Evolutionary conservation across 208 protist species (phyloP).

Genomic region (Trypanosomatidae sp.): DNA sequence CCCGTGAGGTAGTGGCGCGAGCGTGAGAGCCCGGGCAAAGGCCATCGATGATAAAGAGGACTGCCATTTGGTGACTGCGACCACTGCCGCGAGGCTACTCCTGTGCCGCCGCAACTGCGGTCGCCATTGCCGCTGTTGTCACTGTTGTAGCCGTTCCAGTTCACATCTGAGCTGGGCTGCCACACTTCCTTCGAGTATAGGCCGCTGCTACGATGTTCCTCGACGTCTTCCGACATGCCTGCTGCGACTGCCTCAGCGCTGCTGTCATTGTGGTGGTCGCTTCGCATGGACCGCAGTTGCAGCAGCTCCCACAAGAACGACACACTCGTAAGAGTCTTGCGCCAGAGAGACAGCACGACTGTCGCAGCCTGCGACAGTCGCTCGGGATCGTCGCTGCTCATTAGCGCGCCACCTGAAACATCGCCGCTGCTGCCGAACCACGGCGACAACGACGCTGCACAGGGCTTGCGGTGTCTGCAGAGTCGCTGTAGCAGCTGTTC

Average conservation of each 20-base stretch:
- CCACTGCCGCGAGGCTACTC: background rate
- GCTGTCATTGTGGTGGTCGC: background rate
- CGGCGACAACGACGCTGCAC: conserved; percentile 6
- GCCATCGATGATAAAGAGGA: background rate
- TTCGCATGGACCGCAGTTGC: conserved; percentile 11
- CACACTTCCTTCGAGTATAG: background rate
- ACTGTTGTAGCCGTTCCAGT: background rate
- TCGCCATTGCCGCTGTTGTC: background rate
- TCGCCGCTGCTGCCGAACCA: background rate
- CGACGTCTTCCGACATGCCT: background rate
- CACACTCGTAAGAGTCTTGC: conserved; percentile 25
- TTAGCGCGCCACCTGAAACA: background rate
- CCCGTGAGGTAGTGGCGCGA: background rate
- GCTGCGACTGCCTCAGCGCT: background rate
- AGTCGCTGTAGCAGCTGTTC: conserved; percentile 25
- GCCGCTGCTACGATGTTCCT: background rate
- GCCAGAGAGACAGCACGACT: conserved; percentile 26
- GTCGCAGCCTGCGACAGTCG: conserved; percentile 24
- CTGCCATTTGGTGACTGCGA: background rate
- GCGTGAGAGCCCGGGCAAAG: background rate
- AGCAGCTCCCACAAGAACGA: conserved; percentile 26
- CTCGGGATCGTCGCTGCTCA: conserved; percentile 15
- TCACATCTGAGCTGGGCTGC: background rate
- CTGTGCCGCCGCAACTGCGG: background rate
- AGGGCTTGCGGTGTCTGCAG: conserved; percentile 5